Base-by-base conservation (phyloP, 2,329 filamentous ascomycete species). In the Acarospora socialis region DNA sequence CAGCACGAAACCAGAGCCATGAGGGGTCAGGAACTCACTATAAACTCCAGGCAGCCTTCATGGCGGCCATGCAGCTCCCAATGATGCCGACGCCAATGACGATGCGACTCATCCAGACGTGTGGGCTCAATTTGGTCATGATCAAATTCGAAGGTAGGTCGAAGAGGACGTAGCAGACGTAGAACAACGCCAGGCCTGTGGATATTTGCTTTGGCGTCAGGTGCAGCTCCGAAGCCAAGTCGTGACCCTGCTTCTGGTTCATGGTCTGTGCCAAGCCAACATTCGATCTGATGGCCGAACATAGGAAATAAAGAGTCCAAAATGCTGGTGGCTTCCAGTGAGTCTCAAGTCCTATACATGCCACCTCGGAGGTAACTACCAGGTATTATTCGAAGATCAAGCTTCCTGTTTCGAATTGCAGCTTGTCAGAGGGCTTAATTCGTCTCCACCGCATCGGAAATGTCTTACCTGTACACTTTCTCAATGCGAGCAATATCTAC, bases 241-340 rank as follows among this genome's bases (percentile, higher is more conserved):
- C 77, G 50, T 93, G 82, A 20, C 69, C 66, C 24, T 68, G 57
- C 12, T 66, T 57, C 18, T 56, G 57, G 57, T 93, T 93, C 84
- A 93, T 93, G 2, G 84, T 93, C 59, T 93, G 82, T n/a, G 84
- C 81, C 44, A 93, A 74, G 39, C 83, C 83, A 43, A 93, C 81
- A 56, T 92, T 93, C 47, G 82, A 90, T 32, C 83, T 76, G 47
- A 93, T 90, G 38, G 82, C 84, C 0, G 83, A 90, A 64, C 82
- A 90, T 42, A 93, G 69, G 51, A 93, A 93, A 60, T 93, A 93
- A 10, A 93, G 67, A 10, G 77, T 55, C 84, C 84, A 93, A 55
- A 93, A 87, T 18, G 84, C 81, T 68, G 67, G 66, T 37, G 71
- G 62, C 37, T 72, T 71, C 12, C 68, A 59, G n/a, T 59, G 58